Conservation (phyloP, 495 filamentous ascomycete genomes). For the Letharia lupina region DNA sequence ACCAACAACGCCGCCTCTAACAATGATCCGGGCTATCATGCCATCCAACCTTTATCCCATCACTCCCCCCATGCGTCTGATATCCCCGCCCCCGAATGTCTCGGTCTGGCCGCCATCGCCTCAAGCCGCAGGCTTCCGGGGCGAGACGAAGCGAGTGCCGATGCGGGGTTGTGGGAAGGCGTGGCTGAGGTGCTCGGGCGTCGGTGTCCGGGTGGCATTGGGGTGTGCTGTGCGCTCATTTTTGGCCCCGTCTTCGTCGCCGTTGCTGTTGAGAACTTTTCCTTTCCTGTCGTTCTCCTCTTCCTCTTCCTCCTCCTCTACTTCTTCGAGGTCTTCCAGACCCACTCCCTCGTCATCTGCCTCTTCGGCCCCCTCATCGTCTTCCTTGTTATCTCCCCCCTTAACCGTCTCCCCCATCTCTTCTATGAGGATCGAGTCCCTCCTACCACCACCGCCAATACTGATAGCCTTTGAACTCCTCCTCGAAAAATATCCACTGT, state of each 20-base stretch:
- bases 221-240: too few relatives aligned
- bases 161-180: not conserved
- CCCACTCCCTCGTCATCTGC: not conserved
- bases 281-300: not conserved
- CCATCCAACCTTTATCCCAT: not conserved
- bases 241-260: not conserved
- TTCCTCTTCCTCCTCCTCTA: not conserved
- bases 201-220: not conserved
- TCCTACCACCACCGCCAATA: not conserved
- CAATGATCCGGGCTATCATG: too few relatives aligned
- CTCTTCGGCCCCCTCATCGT: not conserved
- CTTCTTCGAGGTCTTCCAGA: not conserved
- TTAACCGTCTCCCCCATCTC: not conserved
- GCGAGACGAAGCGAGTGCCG: not conserved
- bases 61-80: not conserved
- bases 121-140: not conserved
- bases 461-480: not conserved
- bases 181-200: not conserved
- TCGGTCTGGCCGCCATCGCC: not conserved
- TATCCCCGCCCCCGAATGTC: not conserved
- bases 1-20: too few relatives aligned
- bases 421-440: not conserved
- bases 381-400: not conserved
- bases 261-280: not conserved
- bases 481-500: conserved; percentile 18